Conservation (phyloP, 1,284 basidiomycete genomes). For the Ustilago esculenta region DNA sequence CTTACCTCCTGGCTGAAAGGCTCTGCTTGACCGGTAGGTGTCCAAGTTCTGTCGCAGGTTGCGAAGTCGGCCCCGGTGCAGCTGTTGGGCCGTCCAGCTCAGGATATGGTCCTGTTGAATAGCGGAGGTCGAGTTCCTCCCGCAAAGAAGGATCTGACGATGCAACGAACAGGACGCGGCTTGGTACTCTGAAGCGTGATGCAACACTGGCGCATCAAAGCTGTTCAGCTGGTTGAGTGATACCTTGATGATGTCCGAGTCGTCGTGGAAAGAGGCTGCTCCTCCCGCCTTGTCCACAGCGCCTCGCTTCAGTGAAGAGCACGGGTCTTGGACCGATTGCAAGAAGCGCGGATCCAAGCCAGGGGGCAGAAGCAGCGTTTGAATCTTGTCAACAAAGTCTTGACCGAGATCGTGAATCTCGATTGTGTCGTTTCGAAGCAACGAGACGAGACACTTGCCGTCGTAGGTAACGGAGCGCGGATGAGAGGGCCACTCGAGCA, state of each 20-base stretch:
- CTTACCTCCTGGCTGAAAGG: not conserved
- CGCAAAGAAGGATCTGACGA: constrained; percentile 32
- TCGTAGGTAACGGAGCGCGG: constrained; percentile 59
- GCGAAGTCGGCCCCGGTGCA: constrained; percentile 24
- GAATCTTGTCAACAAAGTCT: constrained; percentile 39
- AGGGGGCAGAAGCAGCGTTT: constrained; percentile 44
- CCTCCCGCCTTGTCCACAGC: not conserved
- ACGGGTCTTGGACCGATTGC: constrained; percentile 12
- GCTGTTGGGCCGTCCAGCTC: constrained; percentile 20
- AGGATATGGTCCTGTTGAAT: constrained; percentile 28
- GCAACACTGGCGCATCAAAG: constrained; percentile 5
- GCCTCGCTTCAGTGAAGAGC: not conserved
- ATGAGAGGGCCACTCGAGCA: constrained; percentile 65
- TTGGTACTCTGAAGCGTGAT: constrained; percentile 7
- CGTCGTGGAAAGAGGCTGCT: not conserved
- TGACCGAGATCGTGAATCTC: constrained; percentile 50
- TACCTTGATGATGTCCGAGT: constrained; percentile 26
- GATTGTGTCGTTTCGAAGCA: constrained; percentile 62
- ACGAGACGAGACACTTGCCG: constrained; percentile 47
- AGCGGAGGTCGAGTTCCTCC: constrained; percentile 29
- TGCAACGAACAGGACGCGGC: constrained; percentile 3
- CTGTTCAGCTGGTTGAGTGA: constrained; percentile 6
- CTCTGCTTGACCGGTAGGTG: constrained; percentile 1
- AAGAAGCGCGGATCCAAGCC: constrained; percentile 57
- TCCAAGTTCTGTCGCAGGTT: constrained; percentile 18